Conservation (phyloP, 78 protist genomes). For the Anaeramoeba flamelloides region DNA sequence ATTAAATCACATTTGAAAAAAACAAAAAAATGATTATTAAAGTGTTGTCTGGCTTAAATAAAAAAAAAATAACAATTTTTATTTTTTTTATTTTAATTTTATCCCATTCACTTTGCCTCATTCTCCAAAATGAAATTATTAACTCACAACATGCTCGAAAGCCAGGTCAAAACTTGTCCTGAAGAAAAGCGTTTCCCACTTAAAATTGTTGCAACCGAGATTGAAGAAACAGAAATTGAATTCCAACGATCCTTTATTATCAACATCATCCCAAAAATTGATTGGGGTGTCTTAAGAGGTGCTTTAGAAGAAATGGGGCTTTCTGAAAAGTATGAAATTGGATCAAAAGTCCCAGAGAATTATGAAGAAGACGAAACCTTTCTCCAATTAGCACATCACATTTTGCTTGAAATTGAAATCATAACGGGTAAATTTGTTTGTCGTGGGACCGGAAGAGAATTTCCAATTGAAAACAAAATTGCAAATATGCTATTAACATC, state of each 20-base stretch:
- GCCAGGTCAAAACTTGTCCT: not conserved
- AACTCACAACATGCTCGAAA: not conserved
- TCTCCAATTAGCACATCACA: not conserved
- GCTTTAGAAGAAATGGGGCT: not conserved
- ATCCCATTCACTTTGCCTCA: too few species aligned
- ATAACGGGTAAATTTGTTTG: not conserved
- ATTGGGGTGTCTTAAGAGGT: not conserved
- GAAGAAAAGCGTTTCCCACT: not conserved
- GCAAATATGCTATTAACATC: not conserved
- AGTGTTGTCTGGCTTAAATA: too few species aligned
- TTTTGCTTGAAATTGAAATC: not conserved
- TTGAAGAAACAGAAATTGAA: not conserved
- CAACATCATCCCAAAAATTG: not conserved
- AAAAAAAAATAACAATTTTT: too few species aligned
- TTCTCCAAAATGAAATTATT: not conserved
- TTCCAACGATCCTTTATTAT: not conserved
- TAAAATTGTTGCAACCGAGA: not conserved
- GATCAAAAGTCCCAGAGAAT: not conserved
- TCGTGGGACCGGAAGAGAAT: not conserved
- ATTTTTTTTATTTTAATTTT: too few species aligned
- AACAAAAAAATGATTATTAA: too few species aligned
- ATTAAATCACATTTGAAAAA: too few species aligned
- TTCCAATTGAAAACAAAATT: not conserved
- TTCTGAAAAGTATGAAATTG: not conserved
- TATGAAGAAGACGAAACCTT: not conserved